phyloP scores from a whole-genome alignment of 176 grass and related monocot genomes.

The Oropetium thomaeum region DNA sequence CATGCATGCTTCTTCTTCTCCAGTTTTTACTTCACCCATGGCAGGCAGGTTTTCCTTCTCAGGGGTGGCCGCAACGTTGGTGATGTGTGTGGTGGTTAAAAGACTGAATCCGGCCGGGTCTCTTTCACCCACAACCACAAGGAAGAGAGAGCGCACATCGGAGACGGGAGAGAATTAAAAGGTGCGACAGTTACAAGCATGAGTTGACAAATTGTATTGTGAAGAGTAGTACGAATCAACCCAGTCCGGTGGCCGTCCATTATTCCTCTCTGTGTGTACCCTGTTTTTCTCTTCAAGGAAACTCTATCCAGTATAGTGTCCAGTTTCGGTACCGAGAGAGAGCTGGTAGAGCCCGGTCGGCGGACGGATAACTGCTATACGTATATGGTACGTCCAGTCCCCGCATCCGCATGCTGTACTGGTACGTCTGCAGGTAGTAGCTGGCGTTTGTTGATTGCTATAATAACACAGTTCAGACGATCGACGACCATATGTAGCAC shows the following conservation, averaged over 20 bases:
- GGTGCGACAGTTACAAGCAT: background rate
- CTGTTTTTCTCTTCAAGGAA: slow-evolving; percentile 46
- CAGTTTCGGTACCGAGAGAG: background rate
- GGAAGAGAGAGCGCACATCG: background rate
- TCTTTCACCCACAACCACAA: slow-evolving; percentile 27
- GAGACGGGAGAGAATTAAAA: too few species aligned
- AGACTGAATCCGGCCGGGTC: slow-evolving; percentile 11
- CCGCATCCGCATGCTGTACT: background rate
- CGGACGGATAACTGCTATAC: slow-evolving; percentile 18
- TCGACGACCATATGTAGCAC: too few species aligned
- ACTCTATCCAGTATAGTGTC: slow-evolving; percentile 40
- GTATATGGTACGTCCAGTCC: background rate
- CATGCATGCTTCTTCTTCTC: background rate
- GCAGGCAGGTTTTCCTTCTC: slow-evolving; percentile 39
- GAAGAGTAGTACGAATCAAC: too few species aligned
- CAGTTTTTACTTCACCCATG: slow-evolving; percentile 19
- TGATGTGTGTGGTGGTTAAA: slow-evolving; percentile 12
- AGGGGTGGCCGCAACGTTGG: slow-evolving; percentile 13
- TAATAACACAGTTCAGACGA: background rate
- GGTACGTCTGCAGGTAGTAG: background rate
- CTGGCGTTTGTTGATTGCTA: slow-evolving; percentile 15
- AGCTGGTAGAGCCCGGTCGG: background rate
- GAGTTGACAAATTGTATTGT: too few species aligned
- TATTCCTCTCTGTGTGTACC: background rate
- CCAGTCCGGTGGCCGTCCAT: background rate